phyloP scores from a whole-genome alignment of 768 basidiomycete genomes.

The Terana coerulea region DNA sequence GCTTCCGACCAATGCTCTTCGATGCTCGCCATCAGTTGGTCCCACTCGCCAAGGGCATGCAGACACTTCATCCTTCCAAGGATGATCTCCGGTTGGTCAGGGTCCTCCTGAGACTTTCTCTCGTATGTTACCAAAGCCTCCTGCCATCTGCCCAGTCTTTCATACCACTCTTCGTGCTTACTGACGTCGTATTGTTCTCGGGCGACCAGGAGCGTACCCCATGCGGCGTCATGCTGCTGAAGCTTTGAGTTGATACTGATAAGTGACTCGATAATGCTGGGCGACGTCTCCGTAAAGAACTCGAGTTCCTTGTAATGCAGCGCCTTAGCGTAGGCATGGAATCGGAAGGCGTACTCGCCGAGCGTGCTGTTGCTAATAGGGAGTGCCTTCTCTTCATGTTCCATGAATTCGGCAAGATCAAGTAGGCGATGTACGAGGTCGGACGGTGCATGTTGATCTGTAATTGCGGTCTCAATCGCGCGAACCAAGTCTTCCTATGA shows the following conservation, averaged over 20 bases:
- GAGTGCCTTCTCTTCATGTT: slow-evolving; percentile 94
- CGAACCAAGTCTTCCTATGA: slow-evolving; percentile 89
- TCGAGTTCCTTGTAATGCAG: slow-evolving; percentile 98
- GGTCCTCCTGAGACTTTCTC: slow-evolving; percentile 70
- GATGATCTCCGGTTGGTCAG: slow-evolving; percentile 69
- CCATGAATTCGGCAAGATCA: slow-evolving; percentile 97
- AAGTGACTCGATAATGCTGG: slow-evolving; percentile 87
- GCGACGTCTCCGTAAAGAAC: slow-evolving; percentile 89
- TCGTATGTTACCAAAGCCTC: slow-evolving; percentile 88
- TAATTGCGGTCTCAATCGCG: slow-evolving; percentile 83
- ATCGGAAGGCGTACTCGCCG: slow-evolving; percentile 90
- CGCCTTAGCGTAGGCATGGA: slow-evolving; percentile 95
- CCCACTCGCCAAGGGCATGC: slow-evolving; percentile 98
- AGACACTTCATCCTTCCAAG: slow-evolving; percentile 94
- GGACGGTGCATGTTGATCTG: slow-evolving; percentile 69
- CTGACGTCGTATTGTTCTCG: slow-evolving; percentile 86
- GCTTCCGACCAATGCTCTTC: slow-evolving; percentile 86
- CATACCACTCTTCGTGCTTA: slow-evolving; percentile 98
- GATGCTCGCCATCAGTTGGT: slow-evolving; percentile 79
- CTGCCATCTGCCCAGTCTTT: slow-evolving; percentile 93
- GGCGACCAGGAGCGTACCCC: slow-evolving; percentile 91
- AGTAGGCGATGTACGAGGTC: slow-evolving; percentile 90
- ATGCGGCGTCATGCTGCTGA: slow-evolving; percentile 96
- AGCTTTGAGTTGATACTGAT: slow-evolving; percentile 96
- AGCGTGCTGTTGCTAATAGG: slow-evolving; percentile 92